These are phyloP conservation scores for Diaporthe sp. DNA, from an alignment of 2,329 filamentous ascomycete species.

Conservation along the genomic window DNA sequence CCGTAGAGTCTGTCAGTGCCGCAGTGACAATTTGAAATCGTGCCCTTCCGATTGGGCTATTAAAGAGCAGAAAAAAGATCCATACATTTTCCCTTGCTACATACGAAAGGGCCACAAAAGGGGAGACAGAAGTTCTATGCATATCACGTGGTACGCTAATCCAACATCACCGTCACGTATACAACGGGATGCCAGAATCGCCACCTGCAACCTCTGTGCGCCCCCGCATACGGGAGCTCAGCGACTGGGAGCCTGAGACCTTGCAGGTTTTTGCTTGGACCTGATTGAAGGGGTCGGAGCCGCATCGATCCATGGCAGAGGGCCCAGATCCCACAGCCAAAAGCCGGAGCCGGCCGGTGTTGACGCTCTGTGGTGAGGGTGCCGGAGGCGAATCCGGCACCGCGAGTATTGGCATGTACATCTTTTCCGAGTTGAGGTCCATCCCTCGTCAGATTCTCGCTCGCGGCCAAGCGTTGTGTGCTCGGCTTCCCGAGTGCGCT, in stretches of 20 bases:
- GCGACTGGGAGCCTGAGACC: neutral
- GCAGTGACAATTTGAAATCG: neutral
- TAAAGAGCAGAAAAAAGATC: no score
- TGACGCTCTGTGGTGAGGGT: neutral
- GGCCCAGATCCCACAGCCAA: neutral
- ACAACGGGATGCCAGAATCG: neutral
- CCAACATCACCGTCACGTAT: neutral
- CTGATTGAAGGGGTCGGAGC: neutral
- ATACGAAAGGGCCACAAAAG: no score
- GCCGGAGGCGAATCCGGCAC: neutral
- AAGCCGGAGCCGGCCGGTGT: neutral
- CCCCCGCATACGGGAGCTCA: no score
- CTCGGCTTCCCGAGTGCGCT: no score
- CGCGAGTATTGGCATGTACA: neutral
- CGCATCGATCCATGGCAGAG: neutral
- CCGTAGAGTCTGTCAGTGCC: no score
- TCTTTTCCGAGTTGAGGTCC: neutral
- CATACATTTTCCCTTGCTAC: no score
- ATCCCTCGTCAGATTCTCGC: neutral
- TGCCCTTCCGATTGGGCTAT: neutral
- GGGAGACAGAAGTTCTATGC: no score
- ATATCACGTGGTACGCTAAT: neutral
- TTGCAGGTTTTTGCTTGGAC: neutral
- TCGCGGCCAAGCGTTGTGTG: fast-evolving
- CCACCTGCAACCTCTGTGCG: neutral